Percentiles rank a stretch among this genome's conserved stretches.
Conservation (phyloP, 306 rosid species). For the Hippophae rhamnoides region DNA sequence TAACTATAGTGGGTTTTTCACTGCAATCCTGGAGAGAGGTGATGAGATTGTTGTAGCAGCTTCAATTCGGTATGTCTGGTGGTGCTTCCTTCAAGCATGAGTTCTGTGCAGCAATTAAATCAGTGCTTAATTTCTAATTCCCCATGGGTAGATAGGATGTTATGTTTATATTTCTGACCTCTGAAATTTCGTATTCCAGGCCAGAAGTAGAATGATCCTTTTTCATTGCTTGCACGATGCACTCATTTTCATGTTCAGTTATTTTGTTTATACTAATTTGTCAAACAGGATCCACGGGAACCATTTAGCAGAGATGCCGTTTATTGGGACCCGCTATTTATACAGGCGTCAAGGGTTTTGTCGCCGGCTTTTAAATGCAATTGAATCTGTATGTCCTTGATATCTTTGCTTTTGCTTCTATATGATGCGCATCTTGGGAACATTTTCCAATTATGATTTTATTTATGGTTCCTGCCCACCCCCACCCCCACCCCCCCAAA, state of each 20-base stretch:
- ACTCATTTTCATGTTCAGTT: no score
- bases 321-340: conserved; percentile 83
- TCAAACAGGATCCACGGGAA: conserved; percentile 73
- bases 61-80: conserved; percentile 54
- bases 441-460: no score
- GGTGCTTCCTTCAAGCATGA: neutral
- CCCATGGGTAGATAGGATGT: no score
- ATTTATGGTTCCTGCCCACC: no score
- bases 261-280: conserved; percentile 14
- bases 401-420: neutral
- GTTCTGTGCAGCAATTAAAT: no score
- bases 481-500: no score
- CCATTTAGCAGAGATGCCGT: conserved; percentile 92
- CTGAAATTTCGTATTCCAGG: no score
- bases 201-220: no score
- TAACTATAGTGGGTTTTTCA: conserved; percentile 63
- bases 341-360: conserved; percentile 94
- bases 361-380: conserved; percentile 70
- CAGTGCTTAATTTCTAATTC: no score
- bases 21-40: conserved; percentile 78
- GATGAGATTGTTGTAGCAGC: conserved; percentile 73
- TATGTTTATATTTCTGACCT: no score
- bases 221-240: no score
- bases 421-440: neutral
- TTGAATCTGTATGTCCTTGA: conserved; percentile 56